Base-by-base conservation (phyloP, 139 green algal genomes). In the Coelastrella sp. region DNA sequence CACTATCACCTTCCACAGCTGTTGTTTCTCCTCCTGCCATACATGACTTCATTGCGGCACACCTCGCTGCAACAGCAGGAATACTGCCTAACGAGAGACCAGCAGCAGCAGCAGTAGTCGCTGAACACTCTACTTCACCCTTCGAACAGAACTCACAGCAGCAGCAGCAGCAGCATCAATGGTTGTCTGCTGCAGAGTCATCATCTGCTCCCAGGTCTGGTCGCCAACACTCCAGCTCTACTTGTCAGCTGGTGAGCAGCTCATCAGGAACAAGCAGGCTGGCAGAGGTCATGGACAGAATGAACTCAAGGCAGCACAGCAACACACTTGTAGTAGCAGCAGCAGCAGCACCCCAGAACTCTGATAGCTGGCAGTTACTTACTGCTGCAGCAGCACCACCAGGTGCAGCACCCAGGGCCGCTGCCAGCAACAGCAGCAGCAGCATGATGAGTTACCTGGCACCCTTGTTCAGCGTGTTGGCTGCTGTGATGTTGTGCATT, bases 61-160 rank as follows among this genome's bases (percentile, higher is more conserved):
- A 81, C 32, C 75, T 32, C 19, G 75, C 74, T 59, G 51, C 75
- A 32, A 13, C 75, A 38, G 51, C 51, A 81, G 73, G 48, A 23
- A 17, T 50, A n/a, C 6, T 35, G 13, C 30, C 48, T 45, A 27
- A 53, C 30, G 5, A 9, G 30, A 45, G 23, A 81, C 30, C 45
- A 81, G 6, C 15, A n/a, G n/a, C n/a, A n/a, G n/a, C n/a, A n/a
- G n/a, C n/a, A n/a, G n/a, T n/a, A n/a, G n/a, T n/a, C n/a, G n/a
- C n/a, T n/a, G n/a, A n/a, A n/a, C n/a, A n/a, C n/a, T n/a, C n/a
- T n/a, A 59, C 17, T 11, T 57, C 17, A 15, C 48, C 48, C 17
- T 13, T 63, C 38, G 11, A 79, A 38, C 40, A 79, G 1, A 25
- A 74, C 23, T 11, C 23, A 32, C 66, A 74, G 66, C 25, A 74